Percentiles rank a stretch among this genome's conserved stretches.
phyloP scores from a whole-genome alignment of 352 stramenopile species.

The Globisporangium sylvaticum region DNA sequence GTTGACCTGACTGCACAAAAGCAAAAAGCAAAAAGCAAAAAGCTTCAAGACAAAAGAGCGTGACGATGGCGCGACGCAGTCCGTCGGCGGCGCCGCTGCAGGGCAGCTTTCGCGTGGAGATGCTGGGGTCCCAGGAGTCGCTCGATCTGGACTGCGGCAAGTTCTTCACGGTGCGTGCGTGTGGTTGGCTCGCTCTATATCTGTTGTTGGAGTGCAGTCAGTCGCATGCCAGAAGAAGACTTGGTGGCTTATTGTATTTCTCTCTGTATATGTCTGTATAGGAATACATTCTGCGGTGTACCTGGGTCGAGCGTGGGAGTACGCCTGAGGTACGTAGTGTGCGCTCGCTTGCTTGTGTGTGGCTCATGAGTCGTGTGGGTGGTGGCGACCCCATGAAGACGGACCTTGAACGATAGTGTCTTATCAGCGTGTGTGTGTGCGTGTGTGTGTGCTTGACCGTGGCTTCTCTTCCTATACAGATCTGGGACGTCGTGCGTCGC shows the following conservation, averaged over 20 bases:
- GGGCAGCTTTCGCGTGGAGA: constrained; percentile 18
- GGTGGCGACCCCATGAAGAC: neutral
- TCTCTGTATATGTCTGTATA: constrained; percentile 17
- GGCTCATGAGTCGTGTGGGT: neutral
- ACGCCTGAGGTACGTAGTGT: constrained; percentile 34
- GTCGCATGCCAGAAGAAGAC: neutral
- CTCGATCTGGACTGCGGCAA: constrained; percentile 82
- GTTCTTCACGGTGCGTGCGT: constrained; percentile 67
- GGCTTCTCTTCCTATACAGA: constrained; percentile 26
- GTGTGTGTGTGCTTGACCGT: neutral
- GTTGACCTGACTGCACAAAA: no score
- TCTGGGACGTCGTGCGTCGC: constrained; percentile 77
- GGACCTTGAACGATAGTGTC: neutral
- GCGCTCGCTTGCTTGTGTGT: neutral
- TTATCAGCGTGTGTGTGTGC: neutral
- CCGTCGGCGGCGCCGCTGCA: constrained; percentile 6
- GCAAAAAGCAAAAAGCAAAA: no score
- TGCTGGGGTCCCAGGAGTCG: constrained; percentile 76
- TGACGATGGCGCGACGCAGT: constrained; percentile 6
- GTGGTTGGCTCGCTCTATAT: neutral
- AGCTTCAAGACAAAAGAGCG: no score
- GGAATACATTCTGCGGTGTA: constrained; percentile 84
- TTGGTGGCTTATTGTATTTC: neutral
- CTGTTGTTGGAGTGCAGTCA: neutral
- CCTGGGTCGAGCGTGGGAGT: constrained; percentile 51